Percentiles rank a stretch among this genome's conserved stretches.
These are phyloP conservation scores for Monilinia fructicola DNA, from an alignment of 2,329 filamentous ascomycete species.

Conservation along the genomic window DNA sequence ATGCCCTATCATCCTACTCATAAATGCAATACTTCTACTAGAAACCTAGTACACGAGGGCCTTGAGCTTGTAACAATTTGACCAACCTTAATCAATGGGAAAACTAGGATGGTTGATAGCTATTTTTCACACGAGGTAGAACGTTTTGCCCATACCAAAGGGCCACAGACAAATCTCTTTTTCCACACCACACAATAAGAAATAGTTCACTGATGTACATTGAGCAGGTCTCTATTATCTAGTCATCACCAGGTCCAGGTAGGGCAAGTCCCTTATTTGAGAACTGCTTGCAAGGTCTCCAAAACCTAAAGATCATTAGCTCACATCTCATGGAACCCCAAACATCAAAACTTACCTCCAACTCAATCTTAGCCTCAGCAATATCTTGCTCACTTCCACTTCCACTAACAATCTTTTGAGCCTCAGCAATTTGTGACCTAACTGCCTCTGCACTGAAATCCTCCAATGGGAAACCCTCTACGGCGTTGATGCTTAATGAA, in stretches of 20 bases:
- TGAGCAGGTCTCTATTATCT: conserved; percentile 35
- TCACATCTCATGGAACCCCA: background rate
- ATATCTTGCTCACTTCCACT: conserved; percentile 94
- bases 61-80: background rate
- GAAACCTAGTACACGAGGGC: background rate
- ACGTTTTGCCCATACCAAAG: background rate
- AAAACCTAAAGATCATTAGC: conserved; percentile 63
- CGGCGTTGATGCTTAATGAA: conserved; percentile 93
- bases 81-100: background rate
- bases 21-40: background rate
- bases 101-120: conserved; percentile 5
- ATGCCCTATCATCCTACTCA: background rate
- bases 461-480: conserved; percentile 91
- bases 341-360: conserved; percentile 68
- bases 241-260: conserved; percentile 22
- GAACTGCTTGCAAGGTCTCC: conserved; percentile 75
- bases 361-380: conserved; percentile 97
- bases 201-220: conserved; percentile 41
- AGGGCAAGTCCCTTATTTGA: conserved; percentile 61
- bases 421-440: conserved; percentile 85
- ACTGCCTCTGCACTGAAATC: conserved; percentile 94
- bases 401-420: conserved; percentile 90
- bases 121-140: background rate
- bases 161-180: background rate
- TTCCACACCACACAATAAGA: conserved; percentile 35